Percentiles rank a stretch among this genome's conserved stretches.
Evolutionary conservation across 78 protist species (phyloP).

Genomic region (Planoprotostelium fungivorum): DNA sequence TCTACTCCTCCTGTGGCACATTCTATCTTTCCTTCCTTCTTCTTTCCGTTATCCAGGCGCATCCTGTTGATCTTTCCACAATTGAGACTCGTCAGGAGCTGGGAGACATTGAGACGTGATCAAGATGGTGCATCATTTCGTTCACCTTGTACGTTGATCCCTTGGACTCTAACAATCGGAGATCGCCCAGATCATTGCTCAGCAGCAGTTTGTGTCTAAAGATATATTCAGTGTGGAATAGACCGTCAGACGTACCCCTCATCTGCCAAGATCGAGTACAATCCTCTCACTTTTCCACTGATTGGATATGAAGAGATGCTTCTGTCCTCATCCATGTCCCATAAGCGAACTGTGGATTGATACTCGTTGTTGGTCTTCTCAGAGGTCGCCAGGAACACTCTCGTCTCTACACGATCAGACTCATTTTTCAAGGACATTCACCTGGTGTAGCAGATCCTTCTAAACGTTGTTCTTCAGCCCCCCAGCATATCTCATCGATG

Average conservation of each 20-base stretch:
- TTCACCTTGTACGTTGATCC: background rate
- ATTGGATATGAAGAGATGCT: background rate
- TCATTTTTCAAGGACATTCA: background rate
- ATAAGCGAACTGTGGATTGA: background rate
- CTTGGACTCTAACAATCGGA: background rate
- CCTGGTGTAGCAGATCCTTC: background rate
- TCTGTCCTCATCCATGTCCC: background rate
- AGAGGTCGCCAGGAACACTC: background rate
- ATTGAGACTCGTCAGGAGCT: too few relatives aligned
- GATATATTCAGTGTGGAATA: too few relatives aligned
- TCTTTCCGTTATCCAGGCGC: background rate
- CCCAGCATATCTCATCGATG: background rate
- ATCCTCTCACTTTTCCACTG: background rate
- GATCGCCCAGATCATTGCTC: background rate
- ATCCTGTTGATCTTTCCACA: background rate
- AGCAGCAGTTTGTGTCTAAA: background rate
- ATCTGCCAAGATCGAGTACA: background rate
- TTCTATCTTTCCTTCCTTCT: background rate
- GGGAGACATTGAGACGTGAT: too few relatives aligned
- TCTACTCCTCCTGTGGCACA: background rate
- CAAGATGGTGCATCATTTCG: too few relatives aligned
- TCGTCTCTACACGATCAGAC: background rate
- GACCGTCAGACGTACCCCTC: background rate
- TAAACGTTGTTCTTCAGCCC: background rate
- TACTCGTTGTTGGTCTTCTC: background rate